A percentile compares a stretch with the other conserved stretches of the same genome.
Conservation (phyloP, 495 filamentous ascomycete genomes). For the Talaromyces trachyspermus region DNA sequence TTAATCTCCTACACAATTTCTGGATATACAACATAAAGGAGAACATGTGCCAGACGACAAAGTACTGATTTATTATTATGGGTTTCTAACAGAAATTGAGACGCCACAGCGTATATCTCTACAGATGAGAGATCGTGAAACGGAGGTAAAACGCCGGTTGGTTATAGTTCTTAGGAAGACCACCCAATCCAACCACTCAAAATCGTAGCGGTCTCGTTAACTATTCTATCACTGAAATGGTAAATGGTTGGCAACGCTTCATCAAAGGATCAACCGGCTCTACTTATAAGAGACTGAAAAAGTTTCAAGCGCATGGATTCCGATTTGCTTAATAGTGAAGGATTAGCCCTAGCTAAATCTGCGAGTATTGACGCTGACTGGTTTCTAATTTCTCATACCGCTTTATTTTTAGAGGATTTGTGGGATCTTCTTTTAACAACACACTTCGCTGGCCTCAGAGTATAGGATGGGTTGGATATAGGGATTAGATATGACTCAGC, state of each 20-base stretch:
- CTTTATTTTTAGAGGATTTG: not conserved
- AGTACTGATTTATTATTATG: not conserved
- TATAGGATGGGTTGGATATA: not conserved
- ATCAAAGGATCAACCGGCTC: not conserved
- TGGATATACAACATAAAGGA: not conserved
- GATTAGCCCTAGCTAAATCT: not conserved
- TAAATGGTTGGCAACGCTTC: not conserved
- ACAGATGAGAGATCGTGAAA: not conserved
- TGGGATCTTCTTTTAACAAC: not conserved
- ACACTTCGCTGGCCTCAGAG: not conserved
- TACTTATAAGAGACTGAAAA: not conserved
- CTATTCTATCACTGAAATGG: not conserved
- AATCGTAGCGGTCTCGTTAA: not conserved
- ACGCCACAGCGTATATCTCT: not conserved
- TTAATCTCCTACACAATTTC: not conserved
- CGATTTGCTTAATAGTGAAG: not conserved
- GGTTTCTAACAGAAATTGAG: not conserved
- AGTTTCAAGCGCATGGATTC: not conserved
- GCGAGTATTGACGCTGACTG: not conserved
- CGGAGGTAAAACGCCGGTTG: not conserved
- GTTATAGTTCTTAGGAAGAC: not conserved
- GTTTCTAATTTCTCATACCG: not conserved
- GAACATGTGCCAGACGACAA: not conserved
- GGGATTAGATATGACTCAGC: not conserved
- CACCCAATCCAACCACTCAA: not conserved